A percentile compares a stretch with the other conserved stretches of the same genome.
phyloP scores from a whole-genome alignment of 2,329 filamentous ascomycete species.

The Apiospora rasikravindrae region DNA sequence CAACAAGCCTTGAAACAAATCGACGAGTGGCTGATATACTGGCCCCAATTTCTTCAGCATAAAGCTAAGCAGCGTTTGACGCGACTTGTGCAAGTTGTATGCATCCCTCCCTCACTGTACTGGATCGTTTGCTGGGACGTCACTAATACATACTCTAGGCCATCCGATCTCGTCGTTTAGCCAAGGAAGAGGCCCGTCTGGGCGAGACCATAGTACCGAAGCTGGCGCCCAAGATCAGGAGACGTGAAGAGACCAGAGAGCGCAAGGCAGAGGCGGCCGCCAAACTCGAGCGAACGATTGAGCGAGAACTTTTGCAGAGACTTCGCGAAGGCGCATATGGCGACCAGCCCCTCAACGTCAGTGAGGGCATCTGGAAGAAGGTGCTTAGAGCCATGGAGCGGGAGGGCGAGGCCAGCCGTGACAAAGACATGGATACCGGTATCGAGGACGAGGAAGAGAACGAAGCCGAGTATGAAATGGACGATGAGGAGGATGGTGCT shows the following conservation, averaged over 20 bases:
- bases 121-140: background rate
- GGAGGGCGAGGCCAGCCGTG: slow-evolving; percentile 79
- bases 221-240: slow-evolving; percentile 86
- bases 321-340: slow-evolving; percentile 92
- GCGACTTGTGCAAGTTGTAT: slow-evolving; percentile 84
- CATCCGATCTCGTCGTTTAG: slow-evolving; percentile 57
- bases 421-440: slow-evolving; percentile 88
- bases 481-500: slow-evolving; percentile 70
- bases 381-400: slow-evolving; percentile 90
- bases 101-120: background rate
- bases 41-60: slow-evolving; percentile 90
- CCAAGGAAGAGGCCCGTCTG: slow-evolving; percentile 85
- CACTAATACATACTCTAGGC: background rate
- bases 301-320: slow-evolving; percentile 90
- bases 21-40: slow-evolving; percentile 86
- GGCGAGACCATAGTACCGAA: slow-evolving; percentile 89
- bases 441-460: slow-evolving; percentile 79
- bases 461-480: slow-evolving; percentile 69
- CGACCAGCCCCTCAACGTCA: slow-evolving; percentile 91
- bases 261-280: slow-evolving; percentile 81
- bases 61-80: slow-evolving; percentile 98
- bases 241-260: slow-evolving; percentile 76
- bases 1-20: slow-evolving; percentile 86
- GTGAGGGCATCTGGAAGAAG: slow-evolving; percentile 96
- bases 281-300: slow-evolving; percentile 94